Conservation (phyloP, 371 early-diverging fungal genomes). For the Thermomucor indicae-seudaticae region DNA sequence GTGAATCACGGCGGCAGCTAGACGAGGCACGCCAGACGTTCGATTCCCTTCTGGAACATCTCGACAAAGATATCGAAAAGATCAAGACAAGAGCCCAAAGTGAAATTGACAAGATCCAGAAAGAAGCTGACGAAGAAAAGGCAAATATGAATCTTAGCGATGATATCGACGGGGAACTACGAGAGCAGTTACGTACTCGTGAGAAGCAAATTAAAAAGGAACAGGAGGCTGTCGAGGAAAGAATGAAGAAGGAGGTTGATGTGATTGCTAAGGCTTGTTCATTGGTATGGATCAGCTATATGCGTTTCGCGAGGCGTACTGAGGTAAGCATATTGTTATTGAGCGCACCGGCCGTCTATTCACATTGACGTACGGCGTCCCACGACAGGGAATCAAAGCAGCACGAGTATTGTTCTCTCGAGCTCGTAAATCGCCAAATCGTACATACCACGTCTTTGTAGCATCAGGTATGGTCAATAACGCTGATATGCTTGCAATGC, state of each 20-base stretch:
- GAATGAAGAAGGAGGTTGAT: slow-evolving; percentile 57
- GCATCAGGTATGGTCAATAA: slow-evolving; percentile 53
- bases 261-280: slow-evolving; percentile 59
- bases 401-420: slow-evolving; percentile 78
- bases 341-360: not conserved
- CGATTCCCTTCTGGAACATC: slow-evolving; percentile 60
- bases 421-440: slow-evolving; percentile 72
- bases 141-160: slow-evolving; percentile 49
- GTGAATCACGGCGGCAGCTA: slow-evolving; percentile 73
- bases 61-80: slow-evolving; percentile 50
- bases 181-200: slow-evolving; percentile 68
- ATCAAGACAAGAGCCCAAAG: slow-evolving; percentile 43
- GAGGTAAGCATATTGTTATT: slow-evolving; percentile 49
- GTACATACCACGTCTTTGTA: slow-evolving; percentile 84
- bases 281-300: slow-evolving; percentile 83
- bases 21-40: slow-evolving; percentile 67
- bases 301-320: slow-evolving; percentile 78
- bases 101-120: slow-evolving; percentile 44
- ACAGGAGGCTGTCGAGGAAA: slow-evolving; percentile 57
- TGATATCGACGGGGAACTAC: slow-evolving; percentile 77
- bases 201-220: slow-evolving; percentile 65
- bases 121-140: slow-evolving; percentile 41
- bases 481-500: not conserved
- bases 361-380: not conserved
- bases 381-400: slow-evolving; percentile 55